Evolutionary conservation across 2,329 filamentous ascomycete species (phyloP), one percentile per base, ranked within the genome.

Genomic region (Cryphonectria nitschkei): DNA sequence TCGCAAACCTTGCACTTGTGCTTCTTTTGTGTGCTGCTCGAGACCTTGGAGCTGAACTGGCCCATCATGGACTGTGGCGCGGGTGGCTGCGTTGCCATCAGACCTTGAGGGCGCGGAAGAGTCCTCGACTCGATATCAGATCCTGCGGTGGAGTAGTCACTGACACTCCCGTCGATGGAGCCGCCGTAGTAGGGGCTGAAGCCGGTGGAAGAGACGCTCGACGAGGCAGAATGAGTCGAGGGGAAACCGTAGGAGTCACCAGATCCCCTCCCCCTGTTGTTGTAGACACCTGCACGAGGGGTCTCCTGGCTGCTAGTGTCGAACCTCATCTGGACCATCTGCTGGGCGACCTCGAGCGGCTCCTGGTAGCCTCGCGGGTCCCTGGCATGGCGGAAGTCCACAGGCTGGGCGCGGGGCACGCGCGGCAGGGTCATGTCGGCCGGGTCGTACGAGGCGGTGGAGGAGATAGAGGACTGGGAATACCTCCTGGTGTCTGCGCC

Each of bases 1-100:
- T 98, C 95, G 85, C 95, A 98, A 72, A 98, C 93, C 84, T 97
- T 98, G 88, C 95, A 98, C 86, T 98, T 98, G 85, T 98, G 96
- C 87, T 98, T 98, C 90, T 98, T 98, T 80, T 98, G 94, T 13
- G 95, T 96, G 83, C 94, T 97, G 26, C 93, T 95, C 0, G 94
- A 95, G 67, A 98, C 91, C 83, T 98, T 98, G 74, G 95, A 98
- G 82, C 93, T 98, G 84, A 98, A 98, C 77, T 97, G 95, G 67
- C 94, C 90, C 96, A 99, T 99, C 94, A 99, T 98, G 0, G 95
- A 97, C 79, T 97, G 93, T 1, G 94, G 95, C 26, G 94, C 94
- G 0, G 94, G 94, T 43, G 90, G 86, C 74, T 86, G 87, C 70
- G 86, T 89, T 60, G 84, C 84, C 82, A 87, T 85, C 68, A 87